Conservation (phyloP, 768 basidiomycete species). For the Lentinula guzmanii region DNA sequence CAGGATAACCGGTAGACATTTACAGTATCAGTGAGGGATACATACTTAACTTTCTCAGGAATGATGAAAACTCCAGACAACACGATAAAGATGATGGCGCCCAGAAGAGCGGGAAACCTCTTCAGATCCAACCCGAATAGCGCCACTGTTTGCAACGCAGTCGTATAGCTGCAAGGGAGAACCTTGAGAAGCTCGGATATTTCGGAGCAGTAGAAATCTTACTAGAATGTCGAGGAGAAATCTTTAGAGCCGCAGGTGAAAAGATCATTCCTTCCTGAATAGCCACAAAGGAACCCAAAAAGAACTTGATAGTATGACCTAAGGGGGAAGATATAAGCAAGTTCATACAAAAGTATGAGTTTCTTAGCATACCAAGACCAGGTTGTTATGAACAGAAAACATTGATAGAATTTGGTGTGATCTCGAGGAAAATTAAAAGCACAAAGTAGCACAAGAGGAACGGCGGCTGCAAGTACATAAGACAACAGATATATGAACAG, state of each 20-base stretch:
- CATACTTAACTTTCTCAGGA: slow-evolving; percentile 18
- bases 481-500: neutral
- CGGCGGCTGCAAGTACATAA: neutral
- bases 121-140: slow-evolving; percentile 67
- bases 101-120: slow-evolving; percentile 59
- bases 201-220: neutral
- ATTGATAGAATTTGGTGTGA: slow-evolving; percentile 1
- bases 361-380: neutral
- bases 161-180: neutral
- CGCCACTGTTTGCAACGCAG: slow-evolving; percentile 57
- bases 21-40: neutral
- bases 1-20: neutral
- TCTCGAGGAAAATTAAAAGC: slow-evolving; percentile 2
- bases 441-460: neutral
- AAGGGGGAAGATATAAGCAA: neutral
- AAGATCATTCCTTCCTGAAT: neutral
- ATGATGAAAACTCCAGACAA: slow-evolving; percentile 35
- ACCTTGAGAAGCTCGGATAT: neutral
- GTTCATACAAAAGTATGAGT: neutral
- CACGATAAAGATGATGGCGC: slow-evolving; percentile 48
- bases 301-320: slow-evolving; percentile 9
- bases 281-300: slow-evolving; percentile 6
- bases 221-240: slow-evolving; percentile 6
- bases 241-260: slow-evolving; percentile 7
- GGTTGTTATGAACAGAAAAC: slow-evolving; percentile 1